Evolutionary conservation across 805 yeast genomes (phyloP).

Genomic region (Starmera quercuum): DNA sequence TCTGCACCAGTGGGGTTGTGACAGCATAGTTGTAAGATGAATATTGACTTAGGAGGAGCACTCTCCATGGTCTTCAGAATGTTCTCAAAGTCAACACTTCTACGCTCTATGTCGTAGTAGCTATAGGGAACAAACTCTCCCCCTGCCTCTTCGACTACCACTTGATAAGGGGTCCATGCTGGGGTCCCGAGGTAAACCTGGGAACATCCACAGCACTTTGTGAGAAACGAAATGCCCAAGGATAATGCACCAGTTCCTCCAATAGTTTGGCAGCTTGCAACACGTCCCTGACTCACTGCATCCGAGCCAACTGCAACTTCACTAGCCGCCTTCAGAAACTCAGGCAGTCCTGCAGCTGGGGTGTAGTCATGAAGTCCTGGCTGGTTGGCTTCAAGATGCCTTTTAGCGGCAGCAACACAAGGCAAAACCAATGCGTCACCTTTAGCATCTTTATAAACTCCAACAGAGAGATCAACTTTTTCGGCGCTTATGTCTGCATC

Average conservation of each 20-base stretch:
- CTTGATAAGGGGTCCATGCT: neutral
- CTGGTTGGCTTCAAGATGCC: conserved; percentile 22
- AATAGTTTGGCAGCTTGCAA: conserved; percentile 69
- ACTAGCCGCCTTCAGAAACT: conserved; percentile 53
- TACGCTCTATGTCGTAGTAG: neutral
- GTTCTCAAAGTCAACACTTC: neutral
- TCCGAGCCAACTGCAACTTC: conserved; percentile 53
- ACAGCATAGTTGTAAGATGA: conserved; percentile 72
- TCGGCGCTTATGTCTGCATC: neutral
- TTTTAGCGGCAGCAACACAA: conserved; percentile 60
- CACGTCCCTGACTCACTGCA: conserved; percentile 38
- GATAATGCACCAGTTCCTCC: conserved; percentile 81
- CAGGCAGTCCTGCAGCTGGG: conserved; percentile 49
- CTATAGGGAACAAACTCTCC: neutral
- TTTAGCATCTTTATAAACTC: conserved; percentile 64
- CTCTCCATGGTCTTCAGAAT: neutral
- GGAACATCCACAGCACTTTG: conserved; percentile 9
- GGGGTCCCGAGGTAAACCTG: conserved; percentile 23
- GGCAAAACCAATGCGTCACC: conserved; percentile 77
- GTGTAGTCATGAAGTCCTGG: conserved; percentile 75
- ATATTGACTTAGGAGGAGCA: conserved; percentile 6
- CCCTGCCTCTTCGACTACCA: neutral
- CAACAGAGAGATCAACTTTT: conserved; percentile 1
- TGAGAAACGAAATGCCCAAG: conserved; percentile 60
- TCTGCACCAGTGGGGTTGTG: conserved; percentile 89